A percentile compares a stretch with the other conserved stretches of the same genome.
These are phyloP conservation scores for Lachancea fermentati DNA, from an alignment of 805 yeast species.

Conservation along the genomic window DNA sequence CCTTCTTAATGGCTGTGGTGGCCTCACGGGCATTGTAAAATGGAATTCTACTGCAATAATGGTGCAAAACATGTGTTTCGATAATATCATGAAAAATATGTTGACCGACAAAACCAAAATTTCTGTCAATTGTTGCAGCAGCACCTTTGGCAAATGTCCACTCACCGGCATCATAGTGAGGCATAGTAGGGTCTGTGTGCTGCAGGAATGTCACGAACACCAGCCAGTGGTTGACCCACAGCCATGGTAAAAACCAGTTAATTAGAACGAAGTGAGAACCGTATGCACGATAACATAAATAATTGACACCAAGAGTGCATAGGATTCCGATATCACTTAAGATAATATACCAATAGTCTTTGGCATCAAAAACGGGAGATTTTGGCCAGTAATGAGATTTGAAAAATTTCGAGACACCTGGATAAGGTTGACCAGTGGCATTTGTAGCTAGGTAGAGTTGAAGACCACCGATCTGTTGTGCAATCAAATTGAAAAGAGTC, in stretches of 20 bases:
- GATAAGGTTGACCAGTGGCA: constrained; percentile 69
- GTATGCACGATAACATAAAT: constrained; percentile 53
- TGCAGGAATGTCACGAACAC: constrained; percentile 82
- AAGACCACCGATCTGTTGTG: constrained; percentile 80
- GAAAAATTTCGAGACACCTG: constrained; percentile 41
- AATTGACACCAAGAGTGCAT: constrained; percentile 45
- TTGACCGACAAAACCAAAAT: constrained; percentile 74
- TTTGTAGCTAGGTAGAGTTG: constrained; percentile 56
- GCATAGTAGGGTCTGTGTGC: constrained; percentile 74
- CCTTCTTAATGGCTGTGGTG: constrained; percentile 70
- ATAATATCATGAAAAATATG: constrained; percentile 81
- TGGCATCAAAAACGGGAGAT: constrained; percentile 67
- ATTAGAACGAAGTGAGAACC: constrained; percentile 60
- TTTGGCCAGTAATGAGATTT: constrained; percentile 67
- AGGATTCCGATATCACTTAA: constrained; percentile 69
- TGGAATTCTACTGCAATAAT: constrained; percentile 77
- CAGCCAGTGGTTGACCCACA: constrained; percentile 84
- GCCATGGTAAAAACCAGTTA: constrained; percentile 71
- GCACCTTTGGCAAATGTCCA: constrained; percentile 91
- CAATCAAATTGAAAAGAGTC: constrained; percentile 48
- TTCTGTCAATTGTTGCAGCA: constrained; percentile 81
- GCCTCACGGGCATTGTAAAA: constrained; percentile 83
- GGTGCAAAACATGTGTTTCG: constrained; percentile 87
- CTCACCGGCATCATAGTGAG: constrained; percentile 68
- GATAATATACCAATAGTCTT: constrained; percentile 66